Evolutionary conservation across 2,329 filamentous ascomycete species (phyloP).

Genomic region (Aaosphaeria arxii): DNA sequence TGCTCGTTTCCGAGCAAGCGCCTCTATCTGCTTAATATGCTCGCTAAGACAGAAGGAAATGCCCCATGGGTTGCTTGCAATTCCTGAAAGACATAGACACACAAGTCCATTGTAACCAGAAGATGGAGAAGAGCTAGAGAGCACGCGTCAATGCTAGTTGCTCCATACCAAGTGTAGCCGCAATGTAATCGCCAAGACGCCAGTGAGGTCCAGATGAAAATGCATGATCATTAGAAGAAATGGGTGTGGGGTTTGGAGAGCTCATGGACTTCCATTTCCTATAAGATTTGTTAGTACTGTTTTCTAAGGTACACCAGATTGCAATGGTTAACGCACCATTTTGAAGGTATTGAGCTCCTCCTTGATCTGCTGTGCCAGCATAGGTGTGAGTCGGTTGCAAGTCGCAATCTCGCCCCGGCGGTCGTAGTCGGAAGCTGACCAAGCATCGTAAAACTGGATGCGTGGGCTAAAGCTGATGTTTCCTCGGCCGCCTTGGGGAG

Average conservation of each 20-base stretch:
- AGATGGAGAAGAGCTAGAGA: constrained; percentile 37
- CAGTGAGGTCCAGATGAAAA: constrained; percentile 37
- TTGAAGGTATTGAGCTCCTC: constrained; percentile 99
- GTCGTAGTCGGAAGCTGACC: constrained; percentile 94
- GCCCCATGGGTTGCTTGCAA: constrained; percentile 8
- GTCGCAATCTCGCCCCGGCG: constrained; percentile 94
- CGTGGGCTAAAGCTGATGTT: constrained; percentile 80
- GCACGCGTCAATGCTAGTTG: constrained; percentile 40
- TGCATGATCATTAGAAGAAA: constrained; percentile 77
- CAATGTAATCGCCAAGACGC: constrained; percentile 41
- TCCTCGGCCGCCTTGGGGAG: constrained; percentile 65
- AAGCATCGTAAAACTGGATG: constrained; percentile 94
- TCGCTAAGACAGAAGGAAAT: constrained; percentile 37
- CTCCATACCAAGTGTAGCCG: constrained; percentile 33
- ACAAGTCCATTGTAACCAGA: constrained; percentile 41
- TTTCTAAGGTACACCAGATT: neutral
- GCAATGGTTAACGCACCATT: constrained; percentile 65
- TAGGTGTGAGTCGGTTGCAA: constrained; percentile 94
- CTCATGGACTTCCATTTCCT: constrained; percentile 99
- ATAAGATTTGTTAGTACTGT: constrained; percentile 37
- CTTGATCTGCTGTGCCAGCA: constrained; percentile 98
- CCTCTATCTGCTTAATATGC: constrained; percentile 37
- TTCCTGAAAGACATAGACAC: constrained; percentile 13
- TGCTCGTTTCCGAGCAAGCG: constrained; percentile 18
- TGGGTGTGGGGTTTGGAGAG: constrained; percentile 99